Base-by-base conservation (phyloP, 73 alveolate species). In the Tetrahymena malaccensis region DNA sequence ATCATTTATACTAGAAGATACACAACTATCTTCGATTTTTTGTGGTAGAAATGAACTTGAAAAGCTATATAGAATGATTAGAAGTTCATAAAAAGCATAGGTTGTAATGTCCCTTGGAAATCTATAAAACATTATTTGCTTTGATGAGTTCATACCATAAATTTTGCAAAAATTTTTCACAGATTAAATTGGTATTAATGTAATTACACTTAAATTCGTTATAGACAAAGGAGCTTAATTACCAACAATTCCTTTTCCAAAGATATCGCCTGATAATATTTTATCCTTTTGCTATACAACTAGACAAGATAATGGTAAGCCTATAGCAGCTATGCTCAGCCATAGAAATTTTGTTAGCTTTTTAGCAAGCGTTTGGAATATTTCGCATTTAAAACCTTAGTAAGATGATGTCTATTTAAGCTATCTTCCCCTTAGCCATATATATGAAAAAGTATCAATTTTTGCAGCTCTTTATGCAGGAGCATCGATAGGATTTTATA, bases 341-440 rank as follows among this genome's bases (percentile, higher is more conserved):
- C 99, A 98, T 94, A 85, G 96, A 34, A 97, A 97, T 94, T 94
- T 96, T 55, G 83, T 97, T 8, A 56, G 97, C 25, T 96, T 96
- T 9, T 94, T 98, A 15, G 96, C 96, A 93, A 97, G 98, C 58
- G 22, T 85, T 70, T 70, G 38, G 97, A 93, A 35, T 94, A 96
- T 43, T 55, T 93, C 55, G 93, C 94, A 94, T 35, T 43, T 56
- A 43, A 85, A 35, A 37, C 93, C 97, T 97, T 94, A 98, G 96
- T 34, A 98, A 16, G 96, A 93, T 84, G 99, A 99, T 97, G 96
- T 96, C 43, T 97, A 97, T 96, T 85, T 99, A 96, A 97, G 99
- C n/a, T 99, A 98, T 96, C 96, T 99, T 55, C 99, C 99, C 25
- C 96, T 98, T 40, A 99, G 99, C 4, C 99, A 99, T 96, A 97